Conservation (phyloP, 352 stramenopile species). For the Globisporangium radiosum region DNA sequence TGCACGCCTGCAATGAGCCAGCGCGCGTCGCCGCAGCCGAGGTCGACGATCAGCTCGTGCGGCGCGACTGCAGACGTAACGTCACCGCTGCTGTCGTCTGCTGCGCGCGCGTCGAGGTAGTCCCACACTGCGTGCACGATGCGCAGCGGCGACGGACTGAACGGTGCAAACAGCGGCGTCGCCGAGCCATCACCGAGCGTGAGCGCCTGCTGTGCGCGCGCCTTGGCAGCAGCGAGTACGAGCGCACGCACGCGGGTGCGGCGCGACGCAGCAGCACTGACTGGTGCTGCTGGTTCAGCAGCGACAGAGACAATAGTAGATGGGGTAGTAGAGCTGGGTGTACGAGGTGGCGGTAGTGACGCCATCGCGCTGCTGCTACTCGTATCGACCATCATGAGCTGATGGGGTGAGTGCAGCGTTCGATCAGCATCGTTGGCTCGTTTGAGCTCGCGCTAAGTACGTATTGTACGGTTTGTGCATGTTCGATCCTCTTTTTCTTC, state of each 20-base stretch:
- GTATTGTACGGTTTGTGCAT: too few species aligned
- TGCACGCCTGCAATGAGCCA: conserved; percentile 70
- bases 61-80: conserved; percentile 10
- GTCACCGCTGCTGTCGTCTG: neutral
- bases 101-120: conserved; percentile 17
- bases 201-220: conserved; percentile 36
- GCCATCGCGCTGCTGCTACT: too few species aligned
- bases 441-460: too few species aligned
- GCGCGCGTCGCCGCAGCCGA: conserved; percentile 72
- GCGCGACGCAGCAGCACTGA: conserved; percentile 1
- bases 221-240: conserved; percentile 59
- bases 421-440: too few species aligned
- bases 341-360: too few species aligned
- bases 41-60: conserved; percentile 67
- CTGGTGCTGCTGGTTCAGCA: too few species aligned
- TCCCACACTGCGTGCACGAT: conserved; percentile 66
- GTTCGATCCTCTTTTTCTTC: too few species aligned
- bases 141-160: conserved; percentile 53
- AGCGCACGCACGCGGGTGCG: conserved; percentile 41
- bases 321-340: too few species aligned
- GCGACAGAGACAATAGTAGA: too few species aligned
- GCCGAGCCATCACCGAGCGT: conserved; percentile 17
- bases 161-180: conserved; percentile 57
- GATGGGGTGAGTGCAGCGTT: too few species aligned
- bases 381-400: too few species aligned